These are phyloP conservation scores for Eucalyptus sp. DNA, from an alignment of 345 rosid genomes.

Conservation along the genomic window DNA sequence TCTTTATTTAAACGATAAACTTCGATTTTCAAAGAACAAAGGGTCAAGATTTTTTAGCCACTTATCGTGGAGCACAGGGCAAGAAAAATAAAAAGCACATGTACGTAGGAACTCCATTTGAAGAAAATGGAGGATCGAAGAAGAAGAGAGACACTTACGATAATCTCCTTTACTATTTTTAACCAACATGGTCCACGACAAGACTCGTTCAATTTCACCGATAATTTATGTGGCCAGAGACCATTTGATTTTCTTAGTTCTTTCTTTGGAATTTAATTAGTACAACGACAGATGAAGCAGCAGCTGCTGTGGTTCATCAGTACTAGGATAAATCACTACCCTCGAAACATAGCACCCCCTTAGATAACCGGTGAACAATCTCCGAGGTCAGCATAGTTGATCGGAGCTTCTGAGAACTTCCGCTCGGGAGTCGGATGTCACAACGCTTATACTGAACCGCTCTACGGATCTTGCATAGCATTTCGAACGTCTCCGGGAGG, in stretches of 20 bases:
- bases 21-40: background rate
- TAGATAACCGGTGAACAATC: background rate
- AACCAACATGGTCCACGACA: background rate
- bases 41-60: background rate
- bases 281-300: background rate
- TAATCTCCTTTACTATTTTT: background rate
- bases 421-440: background rate
- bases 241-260: background rate
- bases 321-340: background rate
- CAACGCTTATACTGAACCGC: background rate
- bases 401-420: background rate
- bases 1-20: background rate
- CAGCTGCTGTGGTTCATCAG: background rate
- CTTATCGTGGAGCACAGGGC: background rate
- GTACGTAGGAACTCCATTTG: background rate
- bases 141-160: background rate
- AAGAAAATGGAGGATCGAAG: background rate
- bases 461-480: background rate
- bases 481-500: background rate
- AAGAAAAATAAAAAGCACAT: background rate
- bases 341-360: background rate
- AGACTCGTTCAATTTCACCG: background rate
- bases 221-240: background rate
- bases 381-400: background rate
- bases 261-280: background rate